Conservation (phyloP, 345 rosid genomes). For the Acer saccharum region DNA sequence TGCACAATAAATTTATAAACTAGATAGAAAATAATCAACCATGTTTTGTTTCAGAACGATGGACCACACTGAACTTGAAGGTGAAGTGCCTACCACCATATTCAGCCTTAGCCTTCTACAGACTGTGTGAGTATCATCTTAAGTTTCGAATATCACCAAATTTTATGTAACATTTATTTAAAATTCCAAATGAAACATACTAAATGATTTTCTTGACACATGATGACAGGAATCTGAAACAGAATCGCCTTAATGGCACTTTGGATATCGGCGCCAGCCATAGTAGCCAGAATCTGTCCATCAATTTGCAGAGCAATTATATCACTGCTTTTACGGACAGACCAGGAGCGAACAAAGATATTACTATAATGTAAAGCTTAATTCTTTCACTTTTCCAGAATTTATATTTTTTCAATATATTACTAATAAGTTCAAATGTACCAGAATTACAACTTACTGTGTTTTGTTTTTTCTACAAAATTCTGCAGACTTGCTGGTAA, state of each 20-base stretch:
- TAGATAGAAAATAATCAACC: too few relatives aligned
- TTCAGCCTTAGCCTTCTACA: conserved; percentile 57
- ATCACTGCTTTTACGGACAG: conserved; percentile 27
- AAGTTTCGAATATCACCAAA: background rate
- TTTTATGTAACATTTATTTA: background rate
- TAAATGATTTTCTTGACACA: background rate
- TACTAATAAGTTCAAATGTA: background rate
- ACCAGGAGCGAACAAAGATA: conserved; percentile 8
- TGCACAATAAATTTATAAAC: too few relatives aligned
- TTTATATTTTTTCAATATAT: background rate
- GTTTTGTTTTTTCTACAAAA: background rate
- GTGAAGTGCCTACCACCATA: conserved; percentile 48
- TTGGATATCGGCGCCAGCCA: conserved; percentile 50
- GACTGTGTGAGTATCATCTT: conserved; percentile 58
- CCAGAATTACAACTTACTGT: background rate
- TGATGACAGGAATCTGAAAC: conserved; percentile 44
- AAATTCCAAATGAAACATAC: conserved; percentile 6
- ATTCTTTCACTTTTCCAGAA: background rate
- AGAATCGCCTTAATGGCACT: conserved; percentile 48
- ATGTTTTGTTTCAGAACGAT: conserved; percentile 39
- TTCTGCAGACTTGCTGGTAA: conserved; percentile 59
- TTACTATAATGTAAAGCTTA: conserved; percentile 49
- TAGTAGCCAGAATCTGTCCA: conserved; percentile 43
- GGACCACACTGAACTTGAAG: conserved; percentile 53
- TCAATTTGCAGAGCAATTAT: conserved; percentile 57